A percentile compares a stretch with the other conserved stretches of the same genome.
Conservation (phyloP, 208 protist species). For the Trypanosoma melophagium region DNA sequence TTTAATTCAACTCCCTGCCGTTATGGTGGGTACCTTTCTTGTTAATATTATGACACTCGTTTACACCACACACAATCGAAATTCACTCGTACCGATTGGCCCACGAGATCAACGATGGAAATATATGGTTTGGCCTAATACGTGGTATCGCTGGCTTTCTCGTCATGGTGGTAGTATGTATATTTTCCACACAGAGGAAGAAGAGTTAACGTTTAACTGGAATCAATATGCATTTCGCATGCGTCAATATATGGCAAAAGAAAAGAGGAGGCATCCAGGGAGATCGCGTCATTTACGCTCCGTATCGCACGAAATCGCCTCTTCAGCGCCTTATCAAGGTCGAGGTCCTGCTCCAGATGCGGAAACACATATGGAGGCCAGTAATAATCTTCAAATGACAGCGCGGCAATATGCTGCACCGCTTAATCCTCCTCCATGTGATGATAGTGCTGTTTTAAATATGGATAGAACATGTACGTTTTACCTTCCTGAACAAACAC, state of each 20-base stretch:
- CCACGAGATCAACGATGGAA: slow-evolving; percentile 80
- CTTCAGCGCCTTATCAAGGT: too few relatives aligned
- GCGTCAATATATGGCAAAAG: slow-evolving; percentile 59
- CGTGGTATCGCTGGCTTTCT: slow-evolving; percentile 82
- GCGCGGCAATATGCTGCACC: neutral
- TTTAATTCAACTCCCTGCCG: slow-evolving; percentile 62
- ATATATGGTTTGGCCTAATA: slow-evolving; percentile 82
- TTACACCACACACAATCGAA: slow-evolving; percentile 73
- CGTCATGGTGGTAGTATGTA: slow-evolving; percentile 90
- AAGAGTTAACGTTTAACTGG: slow-evolving; percentile 75
- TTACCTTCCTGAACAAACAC: slow-evolving; percentile 8
- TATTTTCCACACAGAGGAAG: slow-evolving; percentile 74
- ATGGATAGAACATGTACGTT: slow-evolving; percentile 29
- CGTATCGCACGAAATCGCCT: too few relatives aligned
- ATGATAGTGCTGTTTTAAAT: slow-evolving; percentile 10
- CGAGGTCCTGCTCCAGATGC: too few relatives aligned
- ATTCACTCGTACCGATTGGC: slow-evolving; percentile 57
- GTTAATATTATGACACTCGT: slow-evolving; percentile 86
- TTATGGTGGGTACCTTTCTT: slow-evolving; percentile 70
- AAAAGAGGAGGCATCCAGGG: slow-evolving; percentile 34
- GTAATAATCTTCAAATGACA: neutral
- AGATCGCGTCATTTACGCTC: neutral
- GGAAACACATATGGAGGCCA: neutral
- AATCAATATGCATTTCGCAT: slow-evolving; percentile 68
- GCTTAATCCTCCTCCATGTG: neutral